These are phyloP conservation scores for Urochloa ruziziensis DNA, from an alignment of 176 grass and related monocot species.

Conservation along the genomic window DNA sequence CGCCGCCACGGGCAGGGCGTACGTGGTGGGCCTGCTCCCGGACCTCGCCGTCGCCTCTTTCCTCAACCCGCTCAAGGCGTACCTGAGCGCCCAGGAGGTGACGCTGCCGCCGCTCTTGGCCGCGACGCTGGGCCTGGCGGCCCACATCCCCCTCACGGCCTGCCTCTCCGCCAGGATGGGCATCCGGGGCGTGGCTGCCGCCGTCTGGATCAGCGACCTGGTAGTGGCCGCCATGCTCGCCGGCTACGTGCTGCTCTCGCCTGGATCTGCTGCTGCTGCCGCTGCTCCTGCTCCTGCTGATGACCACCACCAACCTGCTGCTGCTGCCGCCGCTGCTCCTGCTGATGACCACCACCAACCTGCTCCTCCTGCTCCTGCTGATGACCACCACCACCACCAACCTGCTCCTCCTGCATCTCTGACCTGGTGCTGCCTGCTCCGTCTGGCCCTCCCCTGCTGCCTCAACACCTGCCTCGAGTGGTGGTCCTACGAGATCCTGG, in stretches of 20 bases:
- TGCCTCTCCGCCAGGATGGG: constrained; percentile 50
- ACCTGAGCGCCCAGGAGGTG: constrained; percentile 76
- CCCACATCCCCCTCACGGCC: constrained; percentile 65
- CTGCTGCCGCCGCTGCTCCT: no score
- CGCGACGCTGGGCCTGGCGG: constrained; percentile 47
- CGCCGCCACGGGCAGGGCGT: constrained; percentile 38
- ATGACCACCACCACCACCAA: no score
- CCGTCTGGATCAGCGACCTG: constrained; percentile 77
- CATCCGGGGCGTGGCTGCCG: constrained; percentile 57
- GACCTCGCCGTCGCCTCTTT: constrained; percentile 66
- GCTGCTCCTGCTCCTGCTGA: no score
- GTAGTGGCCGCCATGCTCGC: constrained; percentile 40
- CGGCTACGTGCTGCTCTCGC: constrained; percentile 37
- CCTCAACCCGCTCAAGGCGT: constrained; percentile 73
- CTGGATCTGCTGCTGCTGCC: constrained; percentile 21
- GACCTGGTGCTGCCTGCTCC: constrained; percentile 40
- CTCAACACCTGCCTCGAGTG: constrained; percentile 90
- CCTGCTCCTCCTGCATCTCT: no score
- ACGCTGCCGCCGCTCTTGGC: constrained; percentile 67
- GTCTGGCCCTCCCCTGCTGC: constrained; percentile 65
- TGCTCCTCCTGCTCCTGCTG: no score
- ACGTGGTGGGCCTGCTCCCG: constrained; percentile 55
- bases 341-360: no score
- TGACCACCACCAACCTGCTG: not conserved
- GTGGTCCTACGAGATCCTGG: constrained; percentile 98